These are phyloP conservation scores for Cyberlindnera mississippiensis DNA, from an alignment of 805 yeast species.

Conservation along the genomic window DNA sequence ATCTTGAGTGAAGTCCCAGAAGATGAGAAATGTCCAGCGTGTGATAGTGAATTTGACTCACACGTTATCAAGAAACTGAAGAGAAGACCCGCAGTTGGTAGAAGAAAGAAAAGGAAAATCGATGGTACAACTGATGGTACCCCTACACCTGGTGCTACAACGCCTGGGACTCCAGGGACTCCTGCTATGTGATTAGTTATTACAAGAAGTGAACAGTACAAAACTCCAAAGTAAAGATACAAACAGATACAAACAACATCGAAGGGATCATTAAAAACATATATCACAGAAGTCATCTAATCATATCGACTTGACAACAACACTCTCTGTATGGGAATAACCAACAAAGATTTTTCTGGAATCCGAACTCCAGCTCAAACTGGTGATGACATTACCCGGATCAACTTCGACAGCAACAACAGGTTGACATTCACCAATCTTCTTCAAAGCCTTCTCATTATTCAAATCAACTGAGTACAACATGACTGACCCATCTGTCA, in stretches of 20 bases:
- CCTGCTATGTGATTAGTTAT: too few relatives aligned
- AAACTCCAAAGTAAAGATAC: too few relatives aligned
- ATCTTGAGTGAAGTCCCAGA: conserved; percentile 67
- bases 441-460: conserved; percentile 14
- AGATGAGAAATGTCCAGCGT: conserved; percentile 74
- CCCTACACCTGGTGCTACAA: conserved; percentile 1
- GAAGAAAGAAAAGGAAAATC: conserved; percentile 34
- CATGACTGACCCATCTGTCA: conserved; percentile 55
- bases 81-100: conserved; percentile 53
- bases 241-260: neutral
- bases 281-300: neutral
- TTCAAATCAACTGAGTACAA: conserved; percentile 42
- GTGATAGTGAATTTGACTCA: conserved; percentile 74
- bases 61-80: conserved; percentile 53
- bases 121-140: conserved; percentile 19
- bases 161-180: neutral
- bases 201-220: too few relatives aligned
- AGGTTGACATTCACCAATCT: conserved; percentile 26
- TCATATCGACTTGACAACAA: conserved; percentile 5
- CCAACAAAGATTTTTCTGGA: conserved; percentile 29
- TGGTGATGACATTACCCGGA: conserved; percentile 28
- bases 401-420: conserved; percentile 12
- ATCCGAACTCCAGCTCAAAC: conserved; percentile 33
- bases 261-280: neutral
- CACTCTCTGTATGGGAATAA: conserved; percentile 31